Conservation (phyloP, 2,329 filamentous ascomycete species). For the Lasiodiplodia hormozganensis region DNA sequence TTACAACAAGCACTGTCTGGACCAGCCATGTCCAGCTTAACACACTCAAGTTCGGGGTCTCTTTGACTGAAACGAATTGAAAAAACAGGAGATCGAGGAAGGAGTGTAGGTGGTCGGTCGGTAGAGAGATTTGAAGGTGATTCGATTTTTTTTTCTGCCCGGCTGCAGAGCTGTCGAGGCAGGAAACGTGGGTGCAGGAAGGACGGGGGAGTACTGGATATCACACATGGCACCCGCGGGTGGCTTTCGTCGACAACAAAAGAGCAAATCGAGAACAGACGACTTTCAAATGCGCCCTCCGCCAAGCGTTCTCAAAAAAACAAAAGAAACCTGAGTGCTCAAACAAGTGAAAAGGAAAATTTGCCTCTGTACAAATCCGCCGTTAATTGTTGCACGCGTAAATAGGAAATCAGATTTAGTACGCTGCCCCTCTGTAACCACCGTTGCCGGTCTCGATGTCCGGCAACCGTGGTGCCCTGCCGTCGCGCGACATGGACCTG, state of each 20-base stretch:
- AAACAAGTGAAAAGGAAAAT: conserved; percentile 14
- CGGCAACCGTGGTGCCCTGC: conserved; percentile 39
- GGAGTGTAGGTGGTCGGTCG: conserved; percentile 20
- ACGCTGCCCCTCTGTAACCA: conserved; percentile 26
- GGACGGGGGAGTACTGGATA: conserved; percentile 19
- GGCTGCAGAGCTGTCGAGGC: conserved; percentile 15
- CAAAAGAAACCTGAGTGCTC: conserved; percentile 24
- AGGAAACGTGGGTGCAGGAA: conserved; percentile 16
- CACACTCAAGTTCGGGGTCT: conserved; percentile 14
- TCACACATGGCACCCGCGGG: conserved; percentile 25
- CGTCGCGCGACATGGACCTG: conserved; percentile 34
- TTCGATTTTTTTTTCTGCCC: conserved; percentile 23
- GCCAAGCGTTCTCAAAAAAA: conserved; percentile 17
- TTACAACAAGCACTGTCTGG: conserved; percentile 26
- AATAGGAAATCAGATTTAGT: conserved; percentile 26
- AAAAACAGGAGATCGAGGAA: conserved; percentile 27
- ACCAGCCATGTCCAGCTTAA: conserved; percentile 23
- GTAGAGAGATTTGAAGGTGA: conserved; percentile 17
- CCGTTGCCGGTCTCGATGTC: conserved; percentile 33
- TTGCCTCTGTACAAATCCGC: conserved; percentile 23
- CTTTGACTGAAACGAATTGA: conserved; percentile 19
- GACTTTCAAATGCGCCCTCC: conserved; percentile 26
- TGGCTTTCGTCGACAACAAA: conserved; percentile 27
- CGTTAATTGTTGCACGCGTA: conserved; percentile 23
- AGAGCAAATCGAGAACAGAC: conserved; percentile 23